phyloP scores from a whole-genome alignment of 192 early-diverging fungal species.

The Endogone sp. region DNA sequence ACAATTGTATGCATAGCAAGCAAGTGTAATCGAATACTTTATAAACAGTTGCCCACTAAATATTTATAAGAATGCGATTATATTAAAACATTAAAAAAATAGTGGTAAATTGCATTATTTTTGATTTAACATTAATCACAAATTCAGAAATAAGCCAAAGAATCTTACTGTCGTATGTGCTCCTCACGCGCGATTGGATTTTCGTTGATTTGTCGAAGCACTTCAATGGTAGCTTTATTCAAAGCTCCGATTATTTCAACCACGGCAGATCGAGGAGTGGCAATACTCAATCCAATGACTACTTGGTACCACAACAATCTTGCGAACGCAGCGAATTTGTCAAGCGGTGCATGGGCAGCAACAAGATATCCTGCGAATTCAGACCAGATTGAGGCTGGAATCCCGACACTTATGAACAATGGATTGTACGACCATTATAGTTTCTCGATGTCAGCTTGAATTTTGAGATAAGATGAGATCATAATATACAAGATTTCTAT shows the following conservation, averaged over 20 bases:
- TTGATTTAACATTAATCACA: not conserved
- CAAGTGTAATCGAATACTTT: constrained; percentile 34
- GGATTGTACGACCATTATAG: not conserved
- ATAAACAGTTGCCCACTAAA: constrained; percentile 32
- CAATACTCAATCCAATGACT: constrained; percentile 17
- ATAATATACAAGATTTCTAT: no score
- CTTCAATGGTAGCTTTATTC: constrained; percentile 25
- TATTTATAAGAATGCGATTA: no score
- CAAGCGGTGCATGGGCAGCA: constrained; percentile 12
- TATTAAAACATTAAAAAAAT: no score
- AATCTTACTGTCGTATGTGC: constrained; percentile 16
- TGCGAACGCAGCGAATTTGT: constrained; percentile 19
- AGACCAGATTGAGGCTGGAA: constrained; percentile 24
- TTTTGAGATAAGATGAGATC: no score
- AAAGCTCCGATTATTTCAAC: constrained; percentile 27
- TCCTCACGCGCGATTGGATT: constrained; percentile 6
- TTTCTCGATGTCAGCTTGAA: not conserved
- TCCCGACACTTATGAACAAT: constrained; percentile 23
- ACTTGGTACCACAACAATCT: constrained; percentile 40
- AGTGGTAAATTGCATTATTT: not conserved
- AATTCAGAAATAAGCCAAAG: constrained; percentile 1
- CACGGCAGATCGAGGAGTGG: constrained; percentile 20
- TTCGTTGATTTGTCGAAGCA: constrained; percentile 17
- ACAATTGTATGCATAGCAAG: constrained; percentile 38
- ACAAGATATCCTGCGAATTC: constrained; percentile 26